phyloP scores from a whole-genome alignment of 441 rosid species.

The Pelargonium citronellum region DNA sequence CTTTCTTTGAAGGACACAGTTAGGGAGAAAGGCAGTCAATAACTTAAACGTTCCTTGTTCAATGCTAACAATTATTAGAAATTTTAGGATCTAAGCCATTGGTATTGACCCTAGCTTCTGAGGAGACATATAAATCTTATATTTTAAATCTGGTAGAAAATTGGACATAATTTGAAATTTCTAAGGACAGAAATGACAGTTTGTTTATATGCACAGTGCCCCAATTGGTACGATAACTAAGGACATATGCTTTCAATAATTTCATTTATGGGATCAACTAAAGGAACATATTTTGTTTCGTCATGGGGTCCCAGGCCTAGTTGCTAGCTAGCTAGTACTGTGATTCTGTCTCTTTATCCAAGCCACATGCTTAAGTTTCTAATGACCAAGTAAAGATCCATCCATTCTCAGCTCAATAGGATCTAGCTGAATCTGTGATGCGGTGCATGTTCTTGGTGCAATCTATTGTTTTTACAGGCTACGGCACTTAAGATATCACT shows the following conservation, averaged over 20 bases:
- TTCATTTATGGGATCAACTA: background rate
- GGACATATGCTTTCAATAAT: background rate
- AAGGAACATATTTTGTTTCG: background rate
- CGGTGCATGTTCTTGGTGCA: background rate
- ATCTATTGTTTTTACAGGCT: background rate
- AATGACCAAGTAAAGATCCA: background rate
- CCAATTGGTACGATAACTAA: background rate
- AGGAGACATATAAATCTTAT: background rate
- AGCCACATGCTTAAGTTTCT: background rate
- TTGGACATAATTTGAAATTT: background rate
- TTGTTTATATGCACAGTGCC: slow-evolving; percentile 1
- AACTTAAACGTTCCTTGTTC: background rate
- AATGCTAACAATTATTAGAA: background rate
- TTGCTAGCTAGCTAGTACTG: no score
- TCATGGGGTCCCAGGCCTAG: background rate
- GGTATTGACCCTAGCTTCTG: background rate
- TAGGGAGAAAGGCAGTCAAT: background rate
- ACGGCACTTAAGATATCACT: no score
- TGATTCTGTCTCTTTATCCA: no score
- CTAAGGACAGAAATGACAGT: background rate
- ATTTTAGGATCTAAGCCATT: background rate
- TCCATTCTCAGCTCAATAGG: background rate
- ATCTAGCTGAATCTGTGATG: background rate
- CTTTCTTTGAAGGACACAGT: background rate
- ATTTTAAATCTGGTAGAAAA: background rate